Evolutionary conservation across 768 basidiomycete genomes (phyloP).

Genomic region (Lanmaoa pseudosensibilis): DNA sequence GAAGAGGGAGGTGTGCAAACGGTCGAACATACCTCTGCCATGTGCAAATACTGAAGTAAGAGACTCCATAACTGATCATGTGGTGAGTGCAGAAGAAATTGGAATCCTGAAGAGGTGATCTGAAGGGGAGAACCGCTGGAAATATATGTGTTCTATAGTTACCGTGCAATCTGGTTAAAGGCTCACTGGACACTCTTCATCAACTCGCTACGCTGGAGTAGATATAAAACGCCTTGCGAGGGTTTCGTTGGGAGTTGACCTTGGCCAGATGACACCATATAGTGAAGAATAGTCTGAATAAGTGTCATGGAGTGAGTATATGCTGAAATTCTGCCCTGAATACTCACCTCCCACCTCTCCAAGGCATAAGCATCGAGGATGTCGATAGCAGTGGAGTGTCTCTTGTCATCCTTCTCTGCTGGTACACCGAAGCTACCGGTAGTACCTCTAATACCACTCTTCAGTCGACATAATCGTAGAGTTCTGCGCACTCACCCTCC

Average conservation of each 20-base stretch:
- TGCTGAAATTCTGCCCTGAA: neutral
- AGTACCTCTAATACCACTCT: conserved; percentile 50
- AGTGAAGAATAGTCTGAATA: conserved; percentile 87
- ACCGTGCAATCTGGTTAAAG: neutral
- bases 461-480: conserved; percentile 8
- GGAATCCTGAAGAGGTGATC: conserved; percentile 95
- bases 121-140: conserved; percentile 56
- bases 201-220: conserved; percentile 81
- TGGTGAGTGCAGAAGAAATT: conserved; percentile 92
- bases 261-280: conserved; percentile 92
- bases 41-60: conserved; percentile 83
- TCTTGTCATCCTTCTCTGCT: conserved; percentile 62
- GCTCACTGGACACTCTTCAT: conserved; percentile 75
- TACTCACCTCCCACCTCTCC: conserved; percentile 84
- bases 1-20: conserved; percentile 3
- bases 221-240: conserved; percentile 77
- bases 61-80: conserved; percentile 96
- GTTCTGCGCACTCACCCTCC: conserved; percentile 65
- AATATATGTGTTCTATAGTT: neutral
- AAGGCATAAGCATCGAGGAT: conserved; percentile 78
- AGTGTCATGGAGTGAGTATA: neutral
- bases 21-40: conserved; percentile 64
- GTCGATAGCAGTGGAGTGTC: conserved; percentile 51
- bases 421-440: conserved; percentile 85
- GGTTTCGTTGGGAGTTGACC: conserved; percentile 76